Percentiles rank a stretch among this genome's conserved stretches.
phyloP scores from a whole-genome alignment of 2,329 filamentous ascomycete genomes.

The Talaromyces funiculosus region DNA sequence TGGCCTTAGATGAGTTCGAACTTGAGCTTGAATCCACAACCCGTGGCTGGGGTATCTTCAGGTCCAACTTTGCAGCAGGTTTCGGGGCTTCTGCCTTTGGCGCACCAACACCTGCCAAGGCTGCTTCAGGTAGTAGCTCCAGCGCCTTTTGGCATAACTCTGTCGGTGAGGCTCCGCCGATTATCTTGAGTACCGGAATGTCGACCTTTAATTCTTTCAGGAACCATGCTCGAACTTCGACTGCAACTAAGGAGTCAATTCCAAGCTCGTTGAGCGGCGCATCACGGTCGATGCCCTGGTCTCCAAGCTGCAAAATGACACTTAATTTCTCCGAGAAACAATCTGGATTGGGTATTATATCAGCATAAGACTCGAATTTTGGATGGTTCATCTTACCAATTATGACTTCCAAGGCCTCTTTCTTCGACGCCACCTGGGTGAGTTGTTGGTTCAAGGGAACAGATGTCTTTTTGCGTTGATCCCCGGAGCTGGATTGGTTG shows the following conservation, averaged over 20 bases:
- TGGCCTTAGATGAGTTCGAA: background rate
- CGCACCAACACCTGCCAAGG: background rate
- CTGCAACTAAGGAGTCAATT: conserved; percentile 16
- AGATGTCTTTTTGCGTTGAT: background rate
- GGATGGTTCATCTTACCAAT: background rate
- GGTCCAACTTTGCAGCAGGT: background rate
- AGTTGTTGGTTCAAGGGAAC: background rate
- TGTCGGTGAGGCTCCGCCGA: conserved; percentile 27
- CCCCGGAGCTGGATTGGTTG: background rate
- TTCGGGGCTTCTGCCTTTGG: background rate
- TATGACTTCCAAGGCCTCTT: background rate
- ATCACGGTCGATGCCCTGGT: background rate
- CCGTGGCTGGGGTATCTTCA: background rate
- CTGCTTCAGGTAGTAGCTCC: background rate
- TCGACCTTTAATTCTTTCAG: conserved; percentile 40
- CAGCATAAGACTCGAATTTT: background rate
- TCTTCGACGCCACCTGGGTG: background rate
- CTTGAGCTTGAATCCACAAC: background rate
- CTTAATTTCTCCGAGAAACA: background rate
- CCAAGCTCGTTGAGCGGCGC: conserved; percentile 15
- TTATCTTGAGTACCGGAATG: conserved; percentile 44
- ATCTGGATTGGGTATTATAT: background rate
- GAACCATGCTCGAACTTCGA: conserved; percentile 35
- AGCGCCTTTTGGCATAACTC: background rate
- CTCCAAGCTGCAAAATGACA: background rate